These are phyloP conservation scores for Oemleria cerasiformis DNA, from an alignment of 306 rosid genomes.

Conservation along the genomic window DNA sequence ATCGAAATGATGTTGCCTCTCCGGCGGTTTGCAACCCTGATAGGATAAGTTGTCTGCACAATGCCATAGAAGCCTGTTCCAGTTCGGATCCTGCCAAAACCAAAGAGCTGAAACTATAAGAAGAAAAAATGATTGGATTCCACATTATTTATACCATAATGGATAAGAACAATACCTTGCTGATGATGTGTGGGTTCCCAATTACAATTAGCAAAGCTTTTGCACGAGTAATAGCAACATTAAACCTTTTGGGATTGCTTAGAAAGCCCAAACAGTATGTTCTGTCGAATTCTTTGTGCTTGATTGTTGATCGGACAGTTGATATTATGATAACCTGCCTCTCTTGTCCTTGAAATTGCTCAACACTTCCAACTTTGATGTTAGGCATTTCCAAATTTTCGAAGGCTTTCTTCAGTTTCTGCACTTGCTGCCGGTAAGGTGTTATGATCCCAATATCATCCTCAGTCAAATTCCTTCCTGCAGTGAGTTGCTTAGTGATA, in stretches of 20 bases:
- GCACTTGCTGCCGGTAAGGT: conserved; percentile 90
- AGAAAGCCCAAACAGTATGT: conserved; percentile 79
- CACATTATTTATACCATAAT: background rate
- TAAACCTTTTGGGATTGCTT: conserved; percentile 87
- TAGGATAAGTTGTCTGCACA: conserved; percentile 78
- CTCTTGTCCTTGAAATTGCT: conserved; percentile 95
- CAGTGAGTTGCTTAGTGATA: conserved; percentile 43
- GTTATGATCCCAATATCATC: conserved; percentile 87
- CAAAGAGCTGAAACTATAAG: background rate
- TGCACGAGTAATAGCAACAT: conserved; percentile 92
- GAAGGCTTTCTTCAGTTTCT: conserved; percentile 62
- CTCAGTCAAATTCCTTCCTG: conserved; percentile 41
- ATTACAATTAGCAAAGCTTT: conserved; percentile 74
- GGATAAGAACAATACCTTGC: conserved; percentile 54
- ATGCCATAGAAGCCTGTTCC: conserved; percentile 85
- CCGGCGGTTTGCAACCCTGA: conserved; percentile 73
- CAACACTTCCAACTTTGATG: conserved; percentile 88
- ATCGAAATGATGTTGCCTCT: conserved; percentile 34
- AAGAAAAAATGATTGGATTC: background rate
- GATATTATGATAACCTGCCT: conserved; percentile 79
- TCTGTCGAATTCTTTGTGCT: conserved; percentile 83
- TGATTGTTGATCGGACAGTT: conserved; percentile 93
- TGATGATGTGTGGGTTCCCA: conserved; percentile 88
- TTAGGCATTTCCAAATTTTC: conserved; percentile 56
- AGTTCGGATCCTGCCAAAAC: conserved; percentile 61